Percentiles rank a stretch among this genome's conserved stretches.
Conservation (phyloP, 2,329 filamentous ascomycete species). For the Exophiala sp. region DNA sequence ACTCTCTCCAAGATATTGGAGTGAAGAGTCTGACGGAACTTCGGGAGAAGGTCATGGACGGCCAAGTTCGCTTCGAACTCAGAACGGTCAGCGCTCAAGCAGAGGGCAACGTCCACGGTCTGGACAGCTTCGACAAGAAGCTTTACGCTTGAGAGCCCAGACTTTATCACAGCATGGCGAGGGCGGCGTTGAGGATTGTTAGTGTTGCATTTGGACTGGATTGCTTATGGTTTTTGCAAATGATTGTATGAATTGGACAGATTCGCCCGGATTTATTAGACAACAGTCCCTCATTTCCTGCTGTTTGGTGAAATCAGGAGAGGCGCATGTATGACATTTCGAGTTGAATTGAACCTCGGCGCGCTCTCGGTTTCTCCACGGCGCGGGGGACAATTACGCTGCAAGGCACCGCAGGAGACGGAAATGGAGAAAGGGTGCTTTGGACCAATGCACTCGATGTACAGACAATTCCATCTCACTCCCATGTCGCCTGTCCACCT, state of each 20-base stretch:
- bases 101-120: constrained; percentile 90
- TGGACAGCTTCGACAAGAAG: constrained; percentile 99
- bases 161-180: constrained; percentile 8
- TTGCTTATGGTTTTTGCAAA: not conserved
- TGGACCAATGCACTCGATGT: too few relatives aligned
- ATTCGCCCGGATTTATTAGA: not conserved
- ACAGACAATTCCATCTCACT: not conserved
- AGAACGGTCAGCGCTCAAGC: constrained; percentile 90
- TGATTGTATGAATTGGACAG: constrained; percentile 9
- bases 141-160: constrained; percentile 68
- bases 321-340: too few relatives aligned
- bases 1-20: constrained; percentile 94
- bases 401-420: too few relatives aligned
- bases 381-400: not conserved
- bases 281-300: too few relatives aligned
- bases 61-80: constrained; percentile 84
- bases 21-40: constrained; percentile 72
- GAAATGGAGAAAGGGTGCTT: too few relatives aligned
- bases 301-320: too few relatives aligned
- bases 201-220: not conserved
- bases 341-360: constrained; percentile 7
- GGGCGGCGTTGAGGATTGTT: constrained; percentile 5
- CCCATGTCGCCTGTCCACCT: not conserved
- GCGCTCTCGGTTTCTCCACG: constrained; percentile 2
- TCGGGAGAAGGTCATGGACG: constrained; percentile 66